Evolutionary conservation across 352 stramenopile genomes (phyloP), one percentile per base, ranked within the genome.

Genomic region (Phytophthora rubi): DNA sequence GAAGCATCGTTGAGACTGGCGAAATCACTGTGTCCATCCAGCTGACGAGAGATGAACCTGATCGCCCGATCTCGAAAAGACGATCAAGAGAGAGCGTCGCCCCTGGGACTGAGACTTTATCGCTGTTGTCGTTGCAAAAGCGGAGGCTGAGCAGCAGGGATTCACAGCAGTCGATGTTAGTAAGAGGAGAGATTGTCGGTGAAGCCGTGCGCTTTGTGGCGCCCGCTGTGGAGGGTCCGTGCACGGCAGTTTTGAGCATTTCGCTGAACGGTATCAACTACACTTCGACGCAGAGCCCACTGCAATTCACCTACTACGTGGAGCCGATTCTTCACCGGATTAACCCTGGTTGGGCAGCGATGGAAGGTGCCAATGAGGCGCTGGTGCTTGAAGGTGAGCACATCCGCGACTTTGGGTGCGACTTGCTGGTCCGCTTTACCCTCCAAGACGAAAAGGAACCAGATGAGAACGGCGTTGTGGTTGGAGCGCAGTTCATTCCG

Each of bases 261-360:
- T 83, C 82, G 0, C 65, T 93, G 37, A 90, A 93, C n/a, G 85
- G 83, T 0, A 93, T 93, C 47, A 86, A 91, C 66, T 92, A 91
- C 64, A 93, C 82, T 6, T 87, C 71, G 0, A 57, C 75, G 1
- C 83, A 85, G 30, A 70, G 44, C 3, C 77, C 68, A 3, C 78
- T 93, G 8, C 75, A 77, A 7, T 93, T 77, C 59, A 82, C 68
- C 33, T 93, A 91, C 54, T 93, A 90, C 32, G 44, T 79, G 3
- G 74, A 84, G 6, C 82, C 83, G 8, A 63, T 84, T 23, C 77
- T 93, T 56, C 80, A 68, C 5, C 83, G 78, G 4, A 78, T 93
- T 16, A 75, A 68, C 1, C 85, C 83, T 8, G 62, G 71, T 0
- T 93, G 83, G 83, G 77, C 75, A 9, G 54, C 83, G 0, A 63